phyloP scores from a whole-genome alignment of 768 basidiomycete species.

The Auricularia auricula-judae region DNA sequence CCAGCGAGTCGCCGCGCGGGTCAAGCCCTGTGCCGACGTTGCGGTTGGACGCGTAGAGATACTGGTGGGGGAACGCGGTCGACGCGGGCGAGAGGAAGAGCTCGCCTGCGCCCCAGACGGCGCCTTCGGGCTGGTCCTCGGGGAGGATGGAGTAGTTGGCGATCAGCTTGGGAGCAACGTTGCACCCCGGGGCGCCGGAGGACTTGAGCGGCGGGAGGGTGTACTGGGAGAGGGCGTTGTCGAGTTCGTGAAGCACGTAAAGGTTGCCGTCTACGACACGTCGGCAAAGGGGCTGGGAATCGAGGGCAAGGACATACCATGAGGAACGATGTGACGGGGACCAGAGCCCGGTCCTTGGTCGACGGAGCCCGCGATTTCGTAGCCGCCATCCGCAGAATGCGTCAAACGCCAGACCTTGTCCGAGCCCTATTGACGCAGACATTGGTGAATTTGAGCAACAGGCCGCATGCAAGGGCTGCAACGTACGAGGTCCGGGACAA shows the following conservation, averaged over 20 bases:
- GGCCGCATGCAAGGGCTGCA: too few species aligned
- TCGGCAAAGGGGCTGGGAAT: neutral
- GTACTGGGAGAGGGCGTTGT: slow-evolving; percentile 49
- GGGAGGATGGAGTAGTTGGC: slow-evolving; percentile 25
- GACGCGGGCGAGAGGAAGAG: slow-evolving; percentile 47
- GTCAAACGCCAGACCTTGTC: slow-evolving; percentile 54
- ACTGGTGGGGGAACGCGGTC: slow-evolving; percentile 34
- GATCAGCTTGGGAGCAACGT: neutral
- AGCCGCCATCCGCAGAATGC: slow-evolving; percentile 26
- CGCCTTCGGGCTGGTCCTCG: slow-evolving; percentile 23
- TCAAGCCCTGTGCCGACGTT: slow-evolving; percentile 39
- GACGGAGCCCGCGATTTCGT: slow-evolving; percentile 39
- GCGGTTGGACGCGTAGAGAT: slow-evolving; percentile 60
- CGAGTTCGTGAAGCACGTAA: slow-evolving; percentile 44
- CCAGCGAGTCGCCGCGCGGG: slow-evolving; percentile 50
- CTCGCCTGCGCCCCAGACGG: slow-evolving; percentile 44
- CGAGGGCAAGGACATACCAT: slow-evolving; percentile 33
- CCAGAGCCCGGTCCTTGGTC: slow-evolving; percentile 45
- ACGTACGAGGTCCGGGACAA: slow-evolving; percentile 51
- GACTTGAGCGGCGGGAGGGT: slow-evolving; percentile 29
- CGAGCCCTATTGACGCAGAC: slow-evolving; percentile 28
- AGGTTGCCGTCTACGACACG: slow-evolving; percentile 32
- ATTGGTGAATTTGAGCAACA: too few species aligned
- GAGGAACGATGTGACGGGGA: slow-evolving; percentile 55
- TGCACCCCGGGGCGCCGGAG: slow-evolving; percentile 23